Evolutionary conservation across 2,329 filamentous ascomycete species (phyloP), one percentile per base, ranked within the genome.

Genomic region (Myriosclerotinia scirpicola): DNA sequence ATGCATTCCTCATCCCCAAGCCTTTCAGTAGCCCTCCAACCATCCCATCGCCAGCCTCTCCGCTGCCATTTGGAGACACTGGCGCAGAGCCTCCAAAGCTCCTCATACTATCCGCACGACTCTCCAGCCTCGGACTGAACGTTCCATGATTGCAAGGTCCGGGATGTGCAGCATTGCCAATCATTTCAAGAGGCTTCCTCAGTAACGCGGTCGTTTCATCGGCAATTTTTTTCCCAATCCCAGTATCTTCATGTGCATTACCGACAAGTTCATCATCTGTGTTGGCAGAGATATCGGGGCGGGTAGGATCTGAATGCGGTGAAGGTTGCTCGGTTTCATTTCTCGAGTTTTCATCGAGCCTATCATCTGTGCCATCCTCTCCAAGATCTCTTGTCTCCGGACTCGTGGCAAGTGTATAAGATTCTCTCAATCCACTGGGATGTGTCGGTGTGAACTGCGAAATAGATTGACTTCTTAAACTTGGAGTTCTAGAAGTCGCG

Each of bases 101-200:
- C 65, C 63, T 67, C 52, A 73, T 64, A 63, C 75, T 76, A 12
- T 68, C 69, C 22, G 74, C 66, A 34, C 74, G 73, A 65, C 65
- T 73, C 55, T 79, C 79, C 0, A 89, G 84, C 48, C 87, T 81
- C 1, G 90, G 89, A 54, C 90, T 92, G 74, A 93, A 92, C 20
- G 90, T 90, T 72, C 91, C 91, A 79, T 95, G 90, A 73, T 84
- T 83, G 80, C 88, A 92, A 50, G 77, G 75, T 38, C 76, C 78
- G 58, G 79, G 73, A 58, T 76, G 74, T 17, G 71, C 70, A 36
- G 71, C 60, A 40, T 66, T 62, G 3, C 64, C 46, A 6, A 71
- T 64, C 48, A 74, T 68, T 62, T 77, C 75, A 52, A 74, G 73
- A 1, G 75, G 64, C 77, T 76, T 26, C 81, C 83, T 12, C 15